Evolutionary conservation across 805 yeast genomes (phyloP), one percentile per base, ranked within the genome.

Genomic region (Metschnikowia henanensis): DNA sequence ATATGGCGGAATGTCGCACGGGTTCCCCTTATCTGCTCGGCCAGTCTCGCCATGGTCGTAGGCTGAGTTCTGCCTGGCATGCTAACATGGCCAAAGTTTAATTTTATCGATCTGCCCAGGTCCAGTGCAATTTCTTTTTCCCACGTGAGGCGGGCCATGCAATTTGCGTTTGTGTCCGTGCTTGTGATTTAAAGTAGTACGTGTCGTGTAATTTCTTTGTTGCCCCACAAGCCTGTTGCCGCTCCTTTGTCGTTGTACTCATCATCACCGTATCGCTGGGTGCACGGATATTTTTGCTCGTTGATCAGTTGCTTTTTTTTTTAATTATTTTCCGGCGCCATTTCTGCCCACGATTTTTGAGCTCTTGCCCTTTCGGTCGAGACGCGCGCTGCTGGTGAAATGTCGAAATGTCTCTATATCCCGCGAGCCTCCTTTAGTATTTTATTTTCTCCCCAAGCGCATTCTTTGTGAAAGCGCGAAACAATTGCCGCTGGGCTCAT

Each of bases 1-100:
- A 75, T 57, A 20, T 26, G 28, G 25, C 31, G 31, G 35, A 37
- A n/a, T n/a, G n/a, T n/a, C n/a, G n/a, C n/a, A n/a, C n/a, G n/a
- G n/a, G n/a, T 16, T 22, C 16, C 13, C 26, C 42, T 39, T 39
- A 39, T 39, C 37, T 39, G 37, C 32, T 31, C 42, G 42, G 42
- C 26, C 37, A 39, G 32, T n/a, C 17, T 18, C 12, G 16, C 5
- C 6, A 25, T 16, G 4, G 2, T 15, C 15, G 16, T 12, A 39
- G 20, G 23, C 31, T 7, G 18, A 39, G 13, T 13, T 25, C 13
- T 23, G 31, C 42, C 36, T 18, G 26, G 42, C 37, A 25, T 22
- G 28, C 31, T 29, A 32, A 32, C 42, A 12, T 6, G 16, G 31
- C 16, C 28, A 16, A 26, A 36, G 6, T 5, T 30, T 30, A 30